phyloP scores from a whole-genome alignment of 371 early-diverging fungal species.

The Mucor circinelloides region DNA sequence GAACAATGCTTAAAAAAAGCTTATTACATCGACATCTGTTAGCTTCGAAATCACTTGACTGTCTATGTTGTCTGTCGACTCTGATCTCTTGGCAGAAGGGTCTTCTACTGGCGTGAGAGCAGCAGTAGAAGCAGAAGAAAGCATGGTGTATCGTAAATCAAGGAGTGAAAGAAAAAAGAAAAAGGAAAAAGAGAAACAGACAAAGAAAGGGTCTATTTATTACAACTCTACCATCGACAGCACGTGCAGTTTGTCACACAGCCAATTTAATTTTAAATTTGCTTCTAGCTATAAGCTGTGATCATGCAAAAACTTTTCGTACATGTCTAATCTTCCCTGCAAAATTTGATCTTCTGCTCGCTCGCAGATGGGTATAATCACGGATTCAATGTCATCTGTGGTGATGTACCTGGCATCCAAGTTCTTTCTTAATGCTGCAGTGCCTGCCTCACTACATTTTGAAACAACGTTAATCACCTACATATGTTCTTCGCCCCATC shows the following conservation, averaged over 20 bases:
- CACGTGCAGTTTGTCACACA: not conserved
- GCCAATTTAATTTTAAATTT: not conserved
- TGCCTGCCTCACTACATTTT: slow-evolving; percentile 56
- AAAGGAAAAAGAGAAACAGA: slow-evolving; percentile 2
- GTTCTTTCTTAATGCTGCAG: slow-evolving; percentile 50
- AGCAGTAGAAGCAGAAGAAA: not conserved
- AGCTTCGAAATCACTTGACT: slow-evolving; percentile 15
- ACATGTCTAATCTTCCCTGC: slow-evolving; percentile 27
- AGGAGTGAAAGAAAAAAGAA: not conserved
- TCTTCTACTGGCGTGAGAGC: not conserved
- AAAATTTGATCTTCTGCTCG: slow-evolving; percentile 33
- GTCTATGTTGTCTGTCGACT: not conserved
- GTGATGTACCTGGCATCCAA: slow-evolving; percentile 23
- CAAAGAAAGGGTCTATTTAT: not conserved
- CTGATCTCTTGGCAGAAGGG: not conserved
- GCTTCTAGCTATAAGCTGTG: slow-evolving; percentile 4
- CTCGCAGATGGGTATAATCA: slow-evolving; percentile 27
- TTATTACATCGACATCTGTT: slow-evolving; percentile 21
- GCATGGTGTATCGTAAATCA: not conserved
- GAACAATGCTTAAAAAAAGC: not conserved
- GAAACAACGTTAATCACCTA: not conserved
- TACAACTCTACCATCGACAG: too few relatives aligned
- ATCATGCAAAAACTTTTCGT: slow-evolving; percentile 34
- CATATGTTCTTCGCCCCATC: too few relatives aligned
- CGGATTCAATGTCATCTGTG: slow-evolving; percentile 20